Base-by-base conservation (phyloP, 495 filamentous ascomycete genomes). In the Pyrenula massariospora region DNA sequence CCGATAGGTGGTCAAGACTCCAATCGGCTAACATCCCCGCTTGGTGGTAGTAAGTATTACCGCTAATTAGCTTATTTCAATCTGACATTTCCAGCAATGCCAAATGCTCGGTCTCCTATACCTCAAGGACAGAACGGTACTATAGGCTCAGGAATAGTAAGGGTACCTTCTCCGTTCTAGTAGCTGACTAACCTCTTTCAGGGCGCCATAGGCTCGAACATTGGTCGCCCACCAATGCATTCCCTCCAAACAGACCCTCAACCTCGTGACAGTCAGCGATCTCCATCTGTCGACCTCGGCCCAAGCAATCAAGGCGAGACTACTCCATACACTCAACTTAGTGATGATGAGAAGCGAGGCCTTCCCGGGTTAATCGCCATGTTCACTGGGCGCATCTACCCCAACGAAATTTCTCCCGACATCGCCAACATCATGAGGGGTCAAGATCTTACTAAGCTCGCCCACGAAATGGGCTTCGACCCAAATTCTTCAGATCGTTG, bases 291-390 rank as follows among this genome's bases (percentile, higher is more conserved):
- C 15, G 31, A 42, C 8, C 31, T 8, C 31, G 31, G 31, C 31
- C 31, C 31, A 15, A 8, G 8, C 5, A 42, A 42, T 42, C 15
- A 5, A 8, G 15, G 5, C 31, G 31, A 42, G 31, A 5, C 31
- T 8, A 42, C 31, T 15, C 84, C 85, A 54, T 70, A 90, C 22
- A 76, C 82, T 23, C 80, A 87, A 55, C 91, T 95, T 90, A 80
- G 79, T 48, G 82, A 88, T 36, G 75, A 83, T 15, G 91, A 96
- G 64, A 84, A 81, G 56, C 95, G 84, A 68, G 90, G 91, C 23
- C 71, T 96, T 20, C 83, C 86, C 54, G 91, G 91, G 0, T 73
- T 94, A 36, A 76, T 90, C 23, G 80, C 82, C 25, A 82, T 89
- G 73, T 42, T 42, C 31, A 42, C 31, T 15, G 31, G 31, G 8